Evolutionary conservation across 139 green algal species (phyloP), one percentile per base, ranked within the genome.

Genomic region (Haematococcus lacustris): DNA sequence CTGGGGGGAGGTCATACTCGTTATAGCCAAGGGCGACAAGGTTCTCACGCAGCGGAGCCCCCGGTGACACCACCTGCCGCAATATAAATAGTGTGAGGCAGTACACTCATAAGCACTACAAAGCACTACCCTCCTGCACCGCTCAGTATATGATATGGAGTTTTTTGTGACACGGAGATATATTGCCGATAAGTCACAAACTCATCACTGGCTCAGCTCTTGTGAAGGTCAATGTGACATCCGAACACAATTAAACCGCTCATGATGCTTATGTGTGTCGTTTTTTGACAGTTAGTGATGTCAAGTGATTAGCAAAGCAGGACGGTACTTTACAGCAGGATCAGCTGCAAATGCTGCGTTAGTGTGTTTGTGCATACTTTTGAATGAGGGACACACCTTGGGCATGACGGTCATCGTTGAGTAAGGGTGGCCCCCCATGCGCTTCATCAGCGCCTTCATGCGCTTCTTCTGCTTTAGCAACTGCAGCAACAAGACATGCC

Each of bases 401-500:
- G 73, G 70, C 33, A 88, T 57, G 50, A 67, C 71, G 53, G 82
- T 69, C 26, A 67, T 59, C 3, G 28, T 64, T 21, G 86, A 80
- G 63, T 88, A 88, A 0, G 83, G 83, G 77, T 88, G 83, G 0
- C 83, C 80, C 17, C 70, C 79, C 37, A 68, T 78, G 2, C 83
- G 80, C 71, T 51, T n/a, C 71, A 88, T 80, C 39, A 86, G 32
- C 26, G 76, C 76, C 30, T 71, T 51, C 21, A 81, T 68, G 21
- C 73, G 76, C 3, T 50, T 32, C 65, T 69, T 51, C n/a, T 64
- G 30, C 66, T 68, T 67, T 5, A 25, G 33, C 3, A 51, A 47
- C 47, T 53, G 64, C 64, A 70, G 3, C 23, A 5, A 5, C 28
- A 5, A 37, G n/a, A 5, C 57, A 65, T 65, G 57, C 57, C 38